Percentiles rank a stretch among this genome's conserved stretches.
These are phyloP conservation scores for Salicornia ramosissima DNA, from an alignment of 148 eudicot species.

Conservation along the genomic window DNA sequence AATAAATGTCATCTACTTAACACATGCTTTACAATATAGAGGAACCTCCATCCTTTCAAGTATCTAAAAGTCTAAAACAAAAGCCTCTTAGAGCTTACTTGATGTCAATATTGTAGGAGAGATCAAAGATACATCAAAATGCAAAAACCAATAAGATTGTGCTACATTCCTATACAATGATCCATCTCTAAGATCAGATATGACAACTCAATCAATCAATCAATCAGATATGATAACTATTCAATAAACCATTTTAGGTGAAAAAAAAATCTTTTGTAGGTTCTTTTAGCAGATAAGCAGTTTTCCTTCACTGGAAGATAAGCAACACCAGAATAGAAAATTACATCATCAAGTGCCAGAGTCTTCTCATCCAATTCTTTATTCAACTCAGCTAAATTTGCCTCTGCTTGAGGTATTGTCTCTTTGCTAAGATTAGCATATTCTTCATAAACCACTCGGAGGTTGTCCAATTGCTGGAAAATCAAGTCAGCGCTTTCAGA, in stretches of 20 bases:
- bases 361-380: conserved; percentile 74
- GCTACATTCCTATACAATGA: background rate
- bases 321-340: conserved; percentile 9
- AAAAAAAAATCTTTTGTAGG: too few species aligned
- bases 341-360: conserved; percentile 93
- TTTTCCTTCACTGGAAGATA: conserved; percentile 17
- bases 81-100: background rate
- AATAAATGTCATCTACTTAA: background rate
- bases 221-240: too few species aligned
- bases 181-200: background rate
- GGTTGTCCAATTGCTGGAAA: conserved; percentile 82
- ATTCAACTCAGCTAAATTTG: conserved; percentile 50
- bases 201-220: background rate
- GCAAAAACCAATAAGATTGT: background rate
- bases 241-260: too few species aligned
- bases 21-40: background rate
- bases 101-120: background rate
- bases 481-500: conserved; percentile 53
- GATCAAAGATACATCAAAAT: background rate
- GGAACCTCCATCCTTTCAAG: background rate
- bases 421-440: conserved; percentile 60
- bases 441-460: conserved; percentile 76
- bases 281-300: background rate
- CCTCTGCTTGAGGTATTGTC: conserved; percentile 70
- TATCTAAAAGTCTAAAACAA: background rate